Evolutionary conservation across 768 basidiomycete species (phyloP).

Genomic region (Clavaria fumosa): DNA sequence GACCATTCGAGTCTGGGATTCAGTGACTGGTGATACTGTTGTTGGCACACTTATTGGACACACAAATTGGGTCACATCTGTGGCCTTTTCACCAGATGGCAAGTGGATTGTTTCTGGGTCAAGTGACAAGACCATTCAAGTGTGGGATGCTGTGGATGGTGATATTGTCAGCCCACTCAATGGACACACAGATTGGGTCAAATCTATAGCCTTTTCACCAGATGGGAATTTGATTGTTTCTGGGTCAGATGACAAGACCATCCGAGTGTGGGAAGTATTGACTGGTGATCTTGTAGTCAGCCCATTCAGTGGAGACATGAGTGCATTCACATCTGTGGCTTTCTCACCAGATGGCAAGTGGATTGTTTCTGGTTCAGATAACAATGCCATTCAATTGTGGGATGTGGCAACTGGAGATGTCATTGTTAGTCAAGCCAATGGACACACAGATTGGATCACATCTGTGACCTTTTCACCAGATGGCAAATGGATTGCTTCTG

Average conservation of each 20-base stretch:
- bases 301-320: conserved; percentile 1
- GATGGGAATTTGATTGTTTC: conserved; percentile 14
- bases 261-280: conserved; percentile 14
- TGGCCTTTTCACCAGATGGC: conserved; percentile 6
- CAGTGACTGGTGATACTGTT: neutral
- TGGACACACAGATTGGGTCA: neutral
- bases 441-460: neutral
- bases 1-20: conserved; percentile 24
- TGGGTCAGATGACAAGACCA: conserved; percentile 10
- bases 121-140: neutral
- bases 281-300: neutral
- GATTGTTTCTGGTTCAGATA: conserved; percentile 8
- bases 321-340: conserved; percentile 1
- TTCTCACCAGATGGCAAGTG: conserved; percentile 11
- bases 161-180: neutral
- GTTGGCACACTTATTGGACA: neutral
- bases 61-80: neutral
- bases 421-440: neutral
- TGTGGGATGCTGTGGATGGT: conserved; percentile 6
- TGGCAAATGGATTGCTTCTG: conserved; percentile 2
- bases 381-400: conserved; percentile 11
- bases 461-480: neutral
- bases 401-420: conserved; percentile 7
- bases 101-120: conserved; percentile 4
- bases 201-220: conserved; percentile 16